phyloP scores from a whole-genome alignment of 2,329 filamentous ascomycete genomes.

The Aspergillus fischeri region DNA sequence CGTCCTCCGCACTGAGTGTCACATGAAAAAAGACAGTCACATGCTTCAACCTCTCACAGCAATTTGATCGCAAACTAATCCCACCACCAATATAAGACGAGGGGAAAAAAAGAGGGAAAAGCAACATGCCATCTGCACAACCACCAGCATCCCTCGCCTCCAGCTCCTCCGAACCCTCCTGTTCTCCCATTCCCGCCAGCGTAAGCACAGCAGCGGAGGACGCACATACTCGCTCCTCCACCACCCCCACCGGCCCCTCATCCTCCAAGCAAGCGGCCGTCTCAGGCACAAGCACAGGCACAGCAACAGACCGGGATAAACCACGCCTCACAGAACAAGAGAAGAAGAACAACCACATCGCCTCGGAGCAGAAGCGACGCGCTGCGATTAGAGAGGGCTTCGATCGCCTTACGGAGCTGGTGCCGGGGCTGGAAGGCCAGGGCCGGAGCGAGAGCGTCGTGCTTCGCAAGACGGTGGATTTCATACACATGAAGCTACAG shows the following conservation, averaged over 20 bases:
- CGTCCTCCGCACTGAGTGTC: slow-evolving; percentile 4
- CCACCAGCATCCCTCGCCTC: slow-evolving; percentile 17
- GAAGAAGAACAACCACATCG: slow-evolving; percentile 71
- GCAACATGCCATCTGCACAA: slow-evolving; percentile 24
- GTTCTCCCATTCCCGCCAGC: slow-evolving; percentile 17
- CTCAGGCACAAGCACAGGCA: slow-evolving; percentile 3
- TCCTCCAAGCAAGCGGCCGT: slow-evolving; percentile 23
- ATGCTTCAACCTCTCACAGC: not conserved
- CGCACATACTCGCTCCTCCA: slow-evolving; percentile 30
- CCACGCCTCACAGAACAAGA: slow-evolving; percentile 64
- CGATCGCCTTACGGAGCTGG: slow-evolving; percentile 72
- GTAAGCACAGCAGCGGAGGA: slow-evolving; percentile 25
- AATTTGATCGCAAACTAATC: not conserved
- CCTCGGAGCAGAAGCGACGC: slow-evolving; percentile 61
- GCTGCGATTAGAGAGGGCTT: slow-evolving; percentile 79
- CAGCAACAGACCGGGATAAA: slow-evolving; percentile 43
- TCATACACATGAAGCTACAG: slow-evolving; percentile 57
- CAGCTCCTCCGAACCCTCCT: slow-evolving; percentile 22
- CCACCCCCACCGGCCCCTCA: slow-evolving; percentile 28
- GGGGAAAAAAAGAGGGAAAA: not conserved
- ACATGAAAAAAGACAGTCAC: slow-evolving; percentile 11
- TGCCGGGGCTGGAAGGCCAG: slow-evolving; percentile 77
- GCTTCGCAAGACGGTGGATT: slow-evolving; percentile 66
- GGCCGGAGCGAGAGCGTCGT: slow-evolving; percentile 82
- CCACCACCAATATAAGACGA: slow-evolving; percentile 1